Evolutionary conservation across 2,329 filamentous ascomycete genomes (phyloP), one percentile per base, ranked within the genome.

Genomic region (Fusarium praegraminearum): DNA sequence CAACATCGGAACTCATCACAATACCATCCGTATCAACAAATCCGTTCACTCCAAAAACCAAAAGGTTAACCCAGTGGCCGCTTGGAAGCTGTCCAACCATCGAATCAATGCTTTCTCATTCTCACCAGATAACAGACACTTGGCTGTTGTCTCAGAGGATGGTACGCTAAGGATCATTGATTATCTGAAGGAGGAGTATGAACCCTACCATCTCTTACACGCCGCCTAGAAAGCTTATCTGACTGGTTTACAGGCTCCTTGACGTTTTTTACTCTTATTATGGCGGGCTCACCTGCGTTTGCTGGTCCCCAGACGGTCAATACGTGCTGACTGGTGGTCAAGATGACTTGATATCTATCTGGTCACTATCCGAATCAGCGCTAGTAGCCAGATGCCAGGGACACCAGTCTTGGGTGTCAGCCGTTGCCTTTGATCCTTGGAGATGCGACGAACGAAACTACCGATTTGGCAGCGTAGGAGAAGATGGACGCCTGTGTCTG

Each of bases 281-380:
- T 75, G 96, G 96, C 47, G 95, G 93, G 5, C 86, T 99, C 65
- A 92, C 92, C 45, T 97, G 94, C 76, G 94, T 98, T 3, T 97
- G 93, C 81, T 99, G 96, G 96, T 98, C 95, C 9, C 96, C 96
- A 12, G 96, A 99, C 76, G 94, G 94, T 53, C 95, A 97, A 78
- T 99, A 98, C 78, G 90, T 99, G 53, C 85, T 99, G 20, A 98
- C 96, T 0, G 96, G 96, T 54, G 94, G 96, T 7, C 95, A 98
- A 80, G 96, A 99, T 78, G 96, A 99, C 78, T 84, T 98, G 12
- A 92, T 99, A 15, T 97, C 94, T 1, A 98, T 99, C 72, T 99
- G 96, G 96, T 96, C 91, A 18, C 85, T 97, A 38, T 87, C 90
- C 41, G 96, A 98, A 75, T 90, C 89, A 46, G 88, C 90, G 55